Conservation (phyloP, 352 stramenopile genomes). For the Phytophthora megakarya region DNA sequence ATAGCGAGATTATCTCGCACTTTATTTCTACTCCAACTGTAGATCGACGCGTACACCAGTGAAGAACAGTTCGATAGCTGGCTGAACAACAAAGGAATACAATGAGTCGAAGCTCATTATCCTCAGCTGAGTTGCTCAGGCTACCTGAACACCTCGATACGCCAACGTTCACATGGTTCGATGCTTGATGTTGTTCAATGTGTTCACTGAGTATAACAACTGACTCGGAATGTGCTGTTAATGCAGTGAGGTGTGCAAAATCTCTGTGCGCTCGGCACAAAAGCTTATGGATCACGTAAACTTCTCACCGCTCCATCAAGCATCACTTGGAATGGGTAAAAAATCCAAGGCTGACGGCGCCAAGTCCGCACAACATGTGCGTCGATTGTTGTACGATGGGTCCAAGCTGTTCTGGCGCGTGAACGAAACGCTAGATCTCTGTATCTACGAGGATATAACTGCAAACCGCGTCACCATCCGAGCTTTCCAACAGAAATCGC, state of each 20-base stretch:
- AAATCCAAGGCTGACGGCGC: constrained; percentile 15
- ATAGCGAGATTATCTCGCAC: constrained; percentile 27
- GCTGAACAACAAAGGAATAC: neutral
- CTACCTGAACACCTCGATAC: constrained; percentile 41
- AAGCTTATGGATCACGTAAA: constrained; percentile 90
- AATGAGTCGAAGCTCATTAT: constrained; percentile 16
- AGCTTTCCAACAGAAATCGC: constrained; percentile 56
- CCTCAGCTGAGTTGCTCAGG: constrained; percentile 28
- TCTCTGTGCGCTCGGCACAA: constrained; percentile 84
- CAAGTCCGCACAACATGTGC: constrained; percentile 38
- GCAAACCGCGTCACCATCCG: constrained; percentile 73
- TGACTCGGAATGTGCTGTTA: constrained; percentile 16
- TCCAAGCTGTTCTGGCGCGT: constrained; percentile 89
- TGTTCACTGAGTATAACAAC: neutral
- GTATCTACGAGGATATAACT: constrained; percentile 78
- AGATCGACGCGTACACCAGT: no score
- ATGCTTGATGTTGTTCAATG: neutral
- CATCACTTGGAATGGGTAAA: constrained; percentile 61
- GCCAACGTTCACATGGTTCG: constrained; percentile 77
- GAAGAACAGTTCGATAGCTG: neutral
- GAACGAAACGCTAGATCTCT: constrained; percentile 86
- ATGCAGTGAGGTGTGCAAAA: constrained; percentile 89
- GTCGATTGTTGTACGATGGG: constrained; percentile 79
- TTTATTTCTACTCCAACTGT: constrained; percentile 31
- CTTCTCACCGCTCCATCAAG: constrained; percentile 87